Percentiles rank a stretch among this genome's conserved stretches.
Evolutionary conservation across 805 yeast genomes (phyloP).

Genomic region (Hemisphaericaspora nanyangensis): DNA sequence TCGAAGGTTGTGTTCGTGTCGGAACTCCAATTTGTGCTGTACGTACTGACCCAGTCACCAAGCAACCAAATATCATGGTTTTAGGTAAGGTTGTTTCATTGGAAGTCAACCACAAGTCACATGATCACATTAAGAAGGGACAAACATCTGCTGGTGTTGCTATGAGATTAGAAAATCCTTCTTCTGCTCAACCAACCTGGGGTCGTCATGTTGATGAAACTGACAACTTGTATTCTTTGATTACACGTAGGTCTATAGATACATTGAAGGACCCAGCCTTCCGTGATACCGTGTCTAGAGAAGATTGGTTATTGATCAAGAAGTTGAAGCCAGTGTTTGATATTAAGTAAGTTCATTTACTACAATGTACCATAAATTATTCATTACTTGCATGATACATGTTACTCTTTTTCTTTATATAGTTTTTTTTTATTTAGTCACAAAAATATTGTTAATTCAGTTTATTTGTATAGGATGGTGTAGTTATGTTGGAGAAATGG

Average conservation of each 20-base stretch:
- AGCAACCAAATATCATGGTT: slow-evolving; percentile 62
- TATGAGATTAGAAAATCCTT: slow-evolving; percentile 91
- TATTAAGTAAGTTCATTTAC: slow-evolving; percentile 62
- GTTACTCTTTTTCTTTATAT: too few species aligned
- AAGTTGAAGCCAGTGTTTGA: slow-evolving; percentile 85
- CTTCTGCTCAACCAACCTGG: slow-evolving; percentile 94
- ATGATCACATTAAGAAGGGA: slow-evolving; percentile 80
- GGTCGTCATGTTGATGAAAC: slow-evolving; percentile 97
- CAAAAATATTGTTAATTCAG: too few species aligned
- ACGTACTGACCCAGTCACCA: slow-evolving; percentile 80
- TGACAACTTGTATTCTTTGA: slow-evolving; percentile 85
- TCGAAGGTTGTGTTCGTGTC: slow-evolving; percentile 81
- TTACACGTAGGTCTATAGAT: slow-evolving; percentile 87
- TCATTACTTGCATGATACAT: too few species aligned
- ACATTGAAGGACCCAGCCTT: slow-evolving; percentile 98
- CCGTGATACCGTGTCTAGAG: slow-evolving; percentile 89
- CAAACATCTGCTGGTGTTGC: slow-evolving; percentile 98
- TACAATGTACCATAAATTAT: too few species aligned
- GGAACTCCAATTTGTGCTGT: slow-evolving; percentile 98
- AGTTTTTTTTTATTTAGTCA: too few species aligned
- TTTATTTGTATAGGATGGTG: too few species aligned
- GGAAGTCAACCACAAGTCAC: slow-evolving; percentile 92
- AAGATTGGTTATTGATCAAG: slow-evolving; percentile 92
- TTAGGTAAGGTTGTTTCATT: slow-evolving; percentile 89
- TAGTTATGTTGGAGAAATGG: too few species aligned